These are phyloP conservation scores for Mrakia blollopis DNA, from an alignment of 768 basidiomycete species.

Conservation along the genomic window DNA sequence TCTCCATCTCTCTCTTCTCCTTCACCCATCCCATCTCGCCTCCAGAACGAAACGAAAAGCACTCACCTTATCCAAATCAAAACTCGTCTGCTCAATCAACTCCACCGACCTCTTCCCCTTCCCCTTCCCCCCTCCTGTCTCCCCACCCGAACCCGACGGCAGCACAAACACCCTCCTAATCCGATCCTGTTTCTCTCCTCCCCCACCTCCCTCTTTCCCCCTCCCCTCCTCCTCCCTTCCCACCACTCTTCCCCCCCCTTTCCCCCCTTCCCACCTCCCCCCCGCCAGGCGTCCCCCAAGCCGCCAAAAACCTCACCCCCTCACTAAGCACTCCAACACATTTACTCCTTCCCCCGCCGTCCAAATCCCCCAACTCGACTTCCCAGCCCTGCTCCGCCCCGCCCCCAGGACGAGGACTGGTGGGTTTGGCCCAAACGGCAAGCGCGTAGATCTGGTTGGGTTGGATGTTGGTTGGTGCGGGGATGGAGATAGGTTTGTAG, in stretches of 20 bases:
- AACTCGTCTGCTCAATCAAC: constrained; percentile 75
- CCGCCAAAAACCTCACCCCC: constrained; percentile 36
- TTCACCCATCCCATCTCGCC: neutral
- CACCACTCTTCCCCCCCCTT: constrained; percentile 13
- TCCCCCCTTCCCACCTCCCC: constrained; percentile 16
- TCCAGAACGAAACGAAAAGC: neutral
- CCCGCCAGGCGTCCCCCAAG: neutral
- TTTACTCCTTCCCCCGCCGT: neutral
- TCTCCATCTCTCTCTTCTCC: neutral
- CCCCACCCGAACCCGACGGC: neutral
- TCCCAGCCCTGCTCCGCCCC: neutral
- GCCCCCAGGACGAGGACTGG: neutral
- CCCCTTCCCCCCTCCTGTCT: neutral
- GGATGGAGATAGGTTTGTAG: constrained; percentile 70
- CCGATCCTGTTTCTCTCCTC: constrained; percentile 36
- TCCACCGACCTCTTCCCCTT: constrained; percentile 43
- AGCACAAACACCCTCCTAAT: constrained; percentile 20
- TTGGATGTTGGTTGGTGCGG: constrained; percentile 54
- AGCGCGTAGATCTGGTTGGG: constrained; percentile 64
- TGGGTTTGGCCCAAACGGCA: constrained; percentile 46
- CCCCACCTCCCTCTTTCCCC: constrained; percentile 27
- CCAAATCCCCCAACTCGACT: constrained; percentile 6
- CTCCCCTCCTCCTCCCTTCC: constrained; percentile 1
- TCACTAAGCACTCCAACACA: constrained; percentile 41
- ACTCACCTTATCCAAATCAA: constrained; percentile 85